Conservation (phyloP, 2,329 filamentous ascomycete species). For the Alternaria tenuissima region DNA sequence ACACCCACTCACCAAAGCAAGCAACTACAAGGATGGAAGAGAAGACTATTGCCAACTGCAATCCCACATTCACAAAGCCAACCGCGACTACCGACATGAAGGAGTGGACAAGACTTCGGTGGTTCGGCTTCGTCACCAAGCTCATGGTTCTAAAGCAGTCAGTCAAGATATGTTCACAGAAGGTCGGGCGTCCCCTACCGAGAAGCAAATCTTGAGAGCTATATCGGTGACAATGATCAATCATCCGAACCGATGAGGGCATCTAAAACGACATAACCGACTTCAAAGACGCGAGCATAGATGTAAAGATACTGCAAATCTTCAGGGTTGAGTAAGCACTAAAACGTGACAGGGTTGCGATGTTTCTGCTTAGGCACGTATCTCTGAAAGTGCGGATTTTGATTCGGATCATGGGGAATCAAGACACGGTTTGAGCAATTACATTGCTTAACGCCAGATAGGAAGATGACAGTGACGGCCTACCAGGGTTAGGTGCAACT, state of each 20-base stretch:
- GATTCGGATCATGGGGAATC: too few species aligned
- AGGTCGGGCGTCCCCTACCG: background rate
- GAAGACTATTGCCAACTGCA: background rate
- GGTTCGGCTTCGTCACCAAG: background rate
- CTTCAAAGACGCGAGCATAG: fast-evolving
- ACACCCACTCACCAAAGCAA: background rate
- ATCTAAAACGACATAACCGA: fast-evolving
- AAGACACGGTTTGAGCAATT: fast-evolving
- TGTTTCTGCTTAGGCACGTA: fast-evolving
- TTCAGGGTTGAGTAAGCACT: too few species aligned
- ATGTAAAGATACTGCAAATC: fast-evolving
- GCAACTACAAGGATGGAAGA: background rate
- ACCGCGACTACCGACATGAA: background rate
- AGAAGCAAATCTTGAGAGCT: background rate
- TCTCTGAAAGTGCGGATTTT: too few species aligned
- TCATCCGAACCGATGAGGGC: fast-evolving
- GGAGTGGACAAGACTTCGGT: background rate
- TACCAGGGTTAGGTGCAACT: too few species aligned
- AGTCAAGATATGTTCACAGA: background rate
- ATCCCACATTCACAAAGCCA: background rate
- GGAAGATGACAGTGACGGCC: too few species aligned
- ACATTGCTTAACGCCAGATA: fast-evolving
- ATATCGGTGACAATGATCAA: fast-evolving
- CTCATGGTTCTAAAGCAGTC: background rate
- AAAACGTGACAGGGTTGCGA: too few species aligned